Evolutionary conservation across 2,329 filamentous ascomycete genomes (phyloP).

Genomic region (Magnaporthiopsis incrustans): DNA sequence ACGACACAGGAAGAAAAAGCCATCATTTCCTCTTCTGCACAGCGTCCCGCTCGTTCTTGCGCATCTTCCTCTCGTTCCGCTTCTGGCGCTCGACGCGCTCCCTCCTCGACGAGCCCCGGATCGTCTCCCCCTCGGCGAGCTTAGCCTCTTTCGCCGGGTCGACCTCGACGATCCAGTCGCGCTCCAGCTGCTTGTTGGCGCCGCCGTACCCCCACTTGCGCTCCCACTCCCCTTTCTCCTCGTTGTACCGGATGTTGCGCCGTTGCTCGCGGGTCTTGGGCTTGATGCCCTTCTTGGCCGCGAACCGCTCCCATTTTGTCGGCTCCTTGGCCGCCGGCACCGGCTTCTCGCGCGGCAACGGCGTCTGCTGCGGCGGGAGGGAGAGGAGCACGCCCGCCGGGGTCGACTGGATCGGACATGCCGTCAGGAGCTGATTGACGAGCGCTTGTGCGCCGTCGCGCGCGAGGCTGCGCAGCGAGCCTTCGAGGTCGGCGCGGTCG

Average conservation of each 20-base stretch:
- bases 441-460: conserved; percentile 87
- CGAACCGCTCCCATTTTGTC: conserved; percentile 95
- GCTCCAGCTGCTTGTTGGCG: conserved; percentile 74
- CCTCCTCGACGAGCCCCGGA: conserved; percentile 54
- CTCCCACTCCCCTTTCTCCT: conserved; percentile 78
- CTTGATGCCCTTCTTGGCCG: conserved; percentile 93
- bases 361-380: conserved; percentile 62
- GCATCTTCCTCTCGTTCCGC: conserved; percentile 62
- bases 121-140: conserved; percentile 53
- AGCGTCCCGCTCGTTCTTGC: conserved; percentile 53
- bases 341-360: conserved; percentile 84
- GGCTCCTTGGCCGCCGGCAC: conserved; percentile 72
- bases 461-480: conserved; percentile 62
- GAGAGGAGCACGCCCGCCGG: conserved; percentile 65
- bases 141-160: conserved; percentile 64
- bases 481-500: conserved; percentile 49
- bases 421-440: conserved; percentile 88
- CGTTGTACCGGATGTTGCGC: conserved; percentile 72
- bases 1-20: not conserved
- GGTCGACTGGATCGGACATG: conserved; percentile 69
- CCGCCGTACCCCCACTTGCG: conserved; percentile 94
- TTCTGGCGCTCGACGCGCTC: conserved; percentile 62
- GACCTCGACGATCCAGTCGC: conserved; percentile 88
- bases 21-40: conserved; percentile 14
- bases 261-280: conserved; percentile 73